Percentiles rank a stretch among this genome's conserved stretches.
Evolutionary conservation across 345 rosid genomes (phyloP).

Genomic region (Litchi chinensis): DNA sequence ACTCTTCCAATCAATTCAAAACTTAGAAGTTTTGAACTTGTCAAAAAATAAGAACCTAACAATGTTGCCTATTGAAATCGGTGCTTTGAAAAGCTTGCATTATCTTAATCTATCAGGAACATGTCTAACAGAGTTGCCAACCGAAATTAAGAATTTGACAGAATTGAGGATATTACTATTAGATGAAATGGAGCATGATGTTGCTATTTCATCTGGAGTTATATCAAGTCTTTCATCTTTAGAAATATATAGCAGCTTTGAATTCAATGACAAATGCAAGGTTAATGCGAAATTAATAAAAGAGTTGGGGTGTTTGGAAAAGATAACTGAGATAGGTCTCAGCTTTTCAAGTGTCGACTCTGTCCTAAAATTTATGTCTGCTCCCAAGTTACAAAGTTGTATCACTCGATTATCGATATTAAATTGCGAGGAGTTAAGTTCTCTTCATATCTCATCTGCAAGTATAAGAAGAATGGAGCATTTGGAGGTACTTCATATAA

Average conservation of each 20-base stretch:
- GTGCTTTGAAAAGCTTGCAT: background rate
- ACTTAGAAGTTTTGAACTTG: background rate
- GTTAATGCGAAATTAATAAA: background rate
- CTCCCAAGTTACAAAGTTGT: background rate
- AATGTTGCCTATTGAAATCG: background rate
- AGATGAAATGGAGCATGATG: rapidly evolving
- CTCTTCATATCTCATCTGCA: background rate
- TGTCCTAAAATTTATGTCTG: background rate
- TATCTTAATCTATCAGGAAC: background rate
- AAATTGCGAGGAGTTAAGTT: background rate
- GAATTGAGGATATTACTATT: background rate
- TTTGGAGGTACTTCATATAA: background rate
- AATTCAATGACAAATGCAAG: too few species aligned
- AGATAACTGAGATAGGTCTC: background rate
- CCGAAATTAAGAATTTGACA: background rate
- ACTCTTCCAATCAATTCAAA: background rate
- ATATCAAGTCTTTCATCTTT: background rate
- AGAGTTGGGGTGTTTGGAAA: background rate
- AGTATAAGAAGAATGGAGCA: too few species aligned
- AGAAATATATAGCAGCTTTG: background rate
- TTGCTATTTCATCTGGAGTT: background rate
- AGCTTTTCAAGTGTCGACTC: background rate
- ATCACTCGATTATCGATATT: too few species aligned
- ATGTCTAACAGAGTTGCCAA: background rate
- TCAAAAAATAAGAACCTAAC: background rate